Evolutionary conservation across 371 early-diverging fungal genomes (phyloP).

Genomic region (Apophysomyces trapeziformis): DNA sequence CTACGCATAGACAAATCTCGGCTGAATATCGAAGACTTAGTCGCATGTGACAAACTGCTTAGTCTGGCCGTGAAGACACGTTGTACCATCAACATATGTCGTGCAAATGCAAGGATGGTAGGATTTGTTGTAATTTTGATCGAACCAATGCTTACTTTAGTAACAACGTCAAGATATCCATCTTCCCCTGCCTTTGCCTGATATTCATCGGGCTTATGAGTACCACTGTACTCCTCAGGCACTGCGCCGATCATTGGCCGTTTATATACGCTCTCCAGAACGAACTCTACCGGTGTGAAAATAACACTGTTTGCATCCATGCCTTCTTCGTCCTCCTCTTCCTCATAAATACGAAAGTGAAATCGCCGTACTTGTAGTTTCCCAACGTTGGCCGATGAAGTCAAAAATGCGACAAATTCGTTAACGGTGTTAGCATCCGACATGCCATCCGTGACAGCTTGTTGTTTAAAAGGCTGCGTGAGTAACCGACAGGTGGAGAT

Average conservation of each 20-base stretch:
- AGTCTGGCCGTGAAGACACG: constrained; percentile 67
- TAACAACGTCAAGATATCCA: constrained; percentile 58
- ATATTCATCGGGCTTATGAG: constrained; percentile 25
- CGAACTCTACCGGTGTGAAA: constrained; percentile 32
- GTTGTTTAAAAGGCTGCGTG: constrained; percentile 53
- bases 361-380: constrained; percentile 35
- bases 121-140: constrained; percentile 64
- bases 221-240: neutral
- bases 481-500: constrained; percentile 56
- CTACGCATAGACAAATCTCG: neutral
- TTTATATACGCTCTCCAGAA: constrained; percentile 42
- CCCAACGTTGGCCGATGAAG: constrained; percentile 41
- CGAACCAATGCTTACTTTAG: constrained; percentile 50
- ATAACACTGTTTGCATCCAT: constrained; percentile 47
- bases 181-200: constrained; percentile 20
- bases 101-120: constrained; percentile 71
- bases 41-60: constrained; percentile 35
- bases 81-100: constrained; percentile 75
- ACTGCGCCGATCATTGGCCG: constrained; percentile 24
- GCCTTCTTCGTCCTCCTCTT: constrained; percentile 36
- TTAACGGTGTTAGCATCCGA: neutral
- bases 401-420: constrained; percentile 39
- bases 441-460: neutral
- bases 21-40: constrained; percentile 9
- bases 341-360: constrained; percentile 52